Evolutionary conservation across 768 basidiomycete species (phyloP).

Genomic region (Leccinum longicurvipes): DNA sequence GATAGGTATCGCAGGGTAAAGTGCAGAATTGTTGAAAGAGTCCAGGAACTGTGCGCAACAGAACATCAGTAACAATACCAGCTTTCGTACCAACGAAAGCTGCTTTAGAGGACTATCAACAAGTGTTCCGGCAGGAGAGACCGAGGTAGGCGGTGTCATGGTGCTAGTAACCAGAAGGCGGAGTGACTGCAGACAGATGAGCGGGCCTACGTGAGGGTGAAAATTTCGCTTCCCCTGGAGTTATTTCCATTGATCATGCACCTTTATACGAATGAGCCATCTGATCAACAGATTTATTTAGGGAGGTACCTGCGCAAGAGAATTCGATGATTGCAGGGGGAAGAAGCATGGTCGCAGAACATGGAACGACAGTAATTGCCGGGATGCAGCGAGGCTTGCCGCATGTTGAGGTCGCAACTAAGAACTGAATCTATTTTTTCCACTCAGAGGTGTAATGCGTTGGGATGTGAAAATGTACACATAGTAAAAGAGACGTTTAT

Average conservation of each 20-base stretch:
- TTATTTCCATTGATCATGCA: not conserved
- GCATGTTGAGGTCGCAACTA: not conserved
- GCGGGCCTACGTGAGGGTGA: not conserved
- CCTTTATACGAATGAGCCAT: not conserved
- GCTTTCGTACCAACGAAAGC: constrained; percentile 27
- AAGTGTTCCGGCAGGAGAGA: not conserved
- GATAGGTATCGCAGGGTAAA: constrained; percentile 39
- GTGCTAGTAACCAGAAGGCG: not conserved
- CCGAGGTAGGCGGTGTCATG: constrained; percentile 9
- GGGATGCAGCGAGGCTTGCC: not conserved
- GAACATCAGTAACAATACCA: constrained; percentile 34
- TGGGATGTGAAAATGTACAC: not conserved
- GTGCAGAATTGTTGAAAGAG: constrained; percentile 40
- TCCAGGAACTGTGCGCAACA: constrained; percentile 44
- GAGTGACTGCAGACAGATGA: not conserved
- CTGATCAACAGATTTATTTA: not conserved
- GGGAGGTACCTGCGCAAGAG: not conserved
- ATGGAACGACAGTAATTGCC: not conserved
- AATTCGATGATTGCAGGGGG: not conserved
- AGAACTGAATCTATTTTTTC: not conserved
- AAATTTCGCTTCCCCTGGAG: not conserved
- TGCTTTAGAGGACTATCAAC: not conserved
- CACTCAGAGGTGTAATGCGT: not conserved
- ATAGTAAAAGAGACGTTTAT: not conserved
- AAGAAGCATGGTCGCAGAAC: not conserved